Base-by-base conservation (phyloP, 73 alveolate species). In the Halteria grandinella region DNA sequence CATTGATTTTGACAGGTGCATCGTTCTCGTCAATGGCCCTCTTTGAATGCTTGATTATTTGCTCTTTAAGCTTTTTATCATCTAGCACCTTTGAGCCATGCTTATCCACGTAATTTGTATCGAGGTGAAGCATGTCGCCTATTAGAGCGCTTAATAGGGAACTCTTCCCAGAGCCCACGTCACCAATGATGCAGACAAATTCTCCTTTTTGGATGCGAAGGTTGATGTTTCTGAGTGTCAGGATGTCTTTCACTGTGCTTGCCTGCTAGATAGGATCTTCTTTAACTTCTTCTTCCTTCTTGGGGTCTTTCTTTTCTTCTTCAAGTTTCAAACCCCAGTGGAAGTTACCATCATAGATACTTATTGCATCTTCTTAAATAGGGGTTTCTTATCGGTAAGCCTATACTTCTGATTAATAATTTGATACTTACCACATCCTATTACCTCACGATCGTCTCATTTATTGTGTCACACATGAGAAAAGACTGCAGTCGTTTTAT, bases 111-210 rank as follows among this genome's bases (percentile, higher is more conserved):
- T 69, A 39, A 18, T 32, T 39, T 1, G 55, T 37, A 37, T 63
- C 50, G n/a, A 55, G 10, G 44, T 79, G 53, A 15, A 79, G 60
- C 75, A 79, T 27, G 29, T 79, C 90, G 5, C 85, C 90, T 6
- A 79, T 49, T 3, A 79, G 32, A 28, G 85, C n/a, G 53, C 55
- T 48, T 37, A 79, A 21, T 45, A 79, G 69, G 2, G 90, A 69
- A n/a, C 79, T 50, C 54, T 79, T 79, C 8, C 90, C 90, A 24
- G 87, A 57, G 0, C 99, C 99, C 4, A 93, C 96, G 69, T 77
- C 94, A 59, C 99, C 99, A 14, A 96, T 79, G 27, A 96, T 85
- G 41, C 90, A 93, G 21, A 91, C 81, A 54, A 89, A 86, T 74
- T 95, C 97, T 28, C 97, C 97, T 51, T 86, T 83, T 54, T 91